phyloP scores from a whole-genome alignment of 2,329 filamentous ascomycete species.

The Periconia sp. region DNA sequence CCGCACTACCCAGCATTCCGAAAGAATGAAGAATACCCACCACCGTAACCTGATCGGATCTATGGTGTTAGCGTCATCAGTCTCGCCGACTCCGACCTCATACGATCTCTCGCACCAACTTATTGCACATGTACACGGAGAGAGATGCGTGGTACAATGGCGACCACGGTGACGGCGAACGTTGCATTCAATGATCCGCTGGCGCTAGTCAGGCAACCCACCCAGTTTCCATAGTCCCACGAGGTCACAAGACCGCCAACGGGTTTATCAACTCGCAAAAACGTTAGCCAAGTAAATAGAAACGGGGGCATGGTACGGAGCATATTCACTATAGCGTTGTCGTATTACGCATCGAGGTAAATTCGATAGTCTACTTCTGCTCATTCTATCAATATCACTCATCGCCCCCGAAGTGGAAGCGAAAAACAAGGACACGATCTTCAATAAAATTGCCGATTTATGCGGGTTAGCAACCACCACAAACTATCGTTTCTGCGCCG shows the following conservation, averaged over 20 bases:
- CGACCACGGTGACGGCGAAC: neutral
- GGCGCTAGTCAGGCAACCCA: neutral
- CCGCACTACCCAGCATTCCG: neutral
- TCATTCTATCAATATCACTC: neutral
- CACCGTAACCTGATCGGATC: conserved; percentile 3
- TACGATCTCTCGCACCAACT: too few species aligned
- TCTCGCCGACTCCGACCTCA: neutral
- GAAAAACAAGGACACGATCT: neutral
- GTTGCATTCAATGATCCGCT: neutral
- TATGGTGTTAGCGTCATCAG: neutral
- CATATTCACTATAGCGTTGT: neutral
- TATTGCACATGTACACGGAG: too few species aligned
- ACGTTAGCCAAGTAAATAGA: too few species aligned
- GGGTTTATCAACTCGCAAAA: neutral
- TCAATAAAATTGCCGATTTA: too few species aligned
- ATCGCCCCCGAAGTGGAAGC: neutral
- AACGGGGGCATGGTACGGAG: neutral
- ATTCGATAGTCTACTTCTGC: neutral
- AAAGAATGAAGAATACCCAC: neutral
- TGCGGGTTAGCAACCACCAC: too few species aligned
- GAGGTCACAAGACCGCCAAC: neutral
- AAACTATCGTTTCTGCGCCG: too few species aligned
- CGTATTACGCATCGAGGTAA: neutral
- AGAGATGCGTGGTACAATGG: neutral
- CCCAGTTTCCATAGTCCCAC: neutral